Percentiles rank a stretch among this genome's conserved stretches.
Evolutionary conservation across 768 basidiomycete species (phyloP).

Genomic region (Suillus discolor): DNA sequence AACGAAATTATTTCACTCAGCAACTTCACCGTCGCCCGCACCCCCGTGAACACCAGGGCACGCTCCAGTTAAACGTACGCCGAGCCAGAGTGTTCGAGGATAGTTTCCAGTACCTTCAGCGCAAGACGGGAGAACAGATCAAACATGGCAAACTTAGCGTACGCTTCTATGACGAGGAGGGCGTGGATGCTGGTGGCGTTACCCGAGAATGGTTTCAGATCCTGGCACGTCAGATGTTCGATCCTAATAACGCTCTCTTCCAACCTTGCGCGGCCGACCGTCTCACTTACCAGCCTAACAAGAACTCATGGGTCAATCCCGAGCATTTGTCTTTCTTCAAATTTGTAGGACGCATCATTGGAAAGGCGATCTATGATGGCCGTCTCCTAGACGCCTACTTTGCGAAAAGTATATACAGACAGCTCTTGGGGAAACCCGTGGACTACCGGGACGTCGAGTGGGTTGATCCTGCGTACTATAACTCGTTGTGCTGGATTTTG

Average conservation of each 20-base stretch:
- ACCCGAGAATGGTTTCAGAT: constrained; percentile 99
- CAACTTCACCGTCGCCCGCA: constrained; percentile 86
- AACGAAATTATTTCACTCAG: constrained; percentile 93
- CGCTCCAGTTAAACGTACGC: constrained; percentile 87
- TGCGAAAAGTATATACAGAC: constrained; percentile 93
- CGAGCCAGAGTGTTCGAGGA: constrained; percentile 95
- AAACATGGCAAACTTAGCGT: constrained; percentile 97
- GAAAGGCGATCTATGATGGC: constrained; percentile 97
- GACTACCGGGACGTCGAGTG: constrained; percentile 97
- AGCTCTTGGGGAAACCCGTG: constrained; percentile 90
- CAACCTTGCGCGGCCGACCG: constrained; percentile 96
- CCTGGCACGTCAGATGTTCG: constrained; percentile 97
- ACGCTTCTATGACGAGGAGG: constrained; percentile 96
- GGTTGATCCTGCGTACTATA: constrained; percentile 98
- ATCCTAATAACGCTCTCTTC: constrained; percentile 97
- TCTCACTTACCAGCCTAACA: constrained; percentile 95
- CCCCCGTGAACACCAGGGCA: constrained; percentile 77
- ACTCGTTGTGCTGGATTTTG: constrained; percentile 96
- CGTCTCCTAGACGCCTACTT: constrained; percentile 98
- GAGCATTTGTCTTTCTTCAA: constrained; percentile 98
- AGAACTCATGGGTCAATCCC: constrained; percentile 90
- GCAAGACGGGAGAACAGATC: constrained; percentile 93
- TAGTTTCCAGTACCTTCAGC: constrained; percentile 89
- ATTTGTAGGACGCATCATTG: constrained; percentile 96
- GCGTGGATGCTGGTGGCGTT: constrained; percentile 97